Conservation (phyloP, 2,329 filamentous ascomycete genomes). For the Cyclaneusma minus region DNA sequence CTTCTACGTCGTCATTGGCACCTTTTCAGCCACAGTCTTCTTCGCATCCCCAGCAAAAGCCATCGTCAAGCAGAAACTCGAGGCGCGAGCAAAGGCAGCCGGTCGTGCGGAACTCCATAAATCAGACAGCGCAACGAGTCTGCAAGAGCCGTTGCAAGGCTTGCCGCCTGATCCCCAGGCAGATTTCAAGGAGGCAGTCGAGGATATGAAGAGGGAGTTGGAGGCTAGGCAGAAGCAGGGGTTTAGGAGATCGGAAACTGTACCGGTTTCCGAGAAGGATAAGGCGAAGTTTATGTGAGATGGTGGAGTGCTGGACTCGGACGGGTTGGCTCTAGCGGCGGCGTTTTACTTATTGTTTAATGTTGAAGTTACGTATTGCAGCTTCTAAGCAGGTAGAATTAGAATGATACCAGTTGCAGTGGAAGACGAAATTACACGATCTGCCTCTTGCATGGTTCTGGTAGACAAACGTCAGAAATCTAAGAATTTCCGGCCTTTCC, state of each 20-base stretch:
- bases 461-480: too few relatives aligned
- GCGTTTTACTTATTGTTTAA: too few relatives aligned
- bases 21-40: constrained; percentile 48
- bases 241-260: constrained; percentile 6
- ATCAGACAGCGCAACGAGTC: constrained; percentile 36
- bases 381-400: too few relatives aligned
- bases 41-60: constrained; percentile 68
- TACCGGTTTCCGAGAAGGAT: constrained; percentile 6
- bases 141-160: constrained; percentile 52
- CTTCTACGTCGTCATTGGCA: constrained; percentile 68
- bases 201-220: constrained; percentile 34
- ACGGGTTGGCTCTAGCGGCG: too few relatives aligned
- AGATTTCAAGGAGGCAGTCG: constrained; percentile 50
- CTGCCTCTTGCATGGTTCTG: too few relatives aligned
- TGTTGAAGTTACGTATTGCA: too few relatives aligned
- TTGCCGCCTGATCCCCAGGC: constrained; percentile 59
- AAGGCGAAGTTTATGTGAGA: background rate
- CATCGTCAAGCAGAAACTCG: constrained; percentile 38
- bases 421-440: too few relatives aligned
- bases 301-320: constrained; percentile 1
- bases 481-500: too few relatives aligned
- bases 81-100: constrained; percentile 35
- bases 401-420: too few relatives aligned
- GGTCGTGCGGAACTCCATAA: constrained; percentile 27
- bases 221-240: constrained; percentile 14